A percentile compares a stretch with the other conserved stretches of the same genome.
Conservation (phyloP, 1,139 yeast species). For the Candida buenavistaensis region DNA sequence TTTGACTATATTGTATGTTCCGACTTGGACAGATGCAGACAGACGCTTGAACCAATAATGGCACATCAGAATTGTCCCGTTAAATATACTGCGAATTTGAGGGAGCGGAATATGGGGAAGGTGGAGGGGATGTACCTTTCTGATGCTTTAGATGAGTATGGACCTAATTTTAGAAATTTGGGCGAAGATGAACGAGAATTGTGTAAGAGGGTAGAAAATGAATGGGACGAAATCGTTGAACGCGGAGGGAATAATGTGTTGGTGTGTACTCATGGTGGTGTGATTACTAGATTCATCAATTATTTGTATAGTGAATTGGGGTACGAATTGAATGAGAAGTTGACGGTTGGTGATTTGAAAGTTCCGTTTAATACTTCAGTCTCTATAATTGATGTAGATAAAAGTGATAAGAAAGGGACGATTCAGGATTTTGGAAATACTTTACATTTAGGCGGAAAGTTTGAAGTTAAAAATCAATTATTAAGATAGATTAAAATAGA, state of each 20-base stretch:
- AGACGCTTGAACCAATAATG: constrained; percentile 46
- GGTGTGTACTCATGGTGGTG: constrained; percentile 86
- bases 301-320: constrained; percentile 39
- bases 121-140: constrained; percentile 67
- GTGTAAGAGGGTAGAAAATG: constrained; percentile 47
- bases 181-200: constrained; percentile 58
- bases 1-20: constrained; percentile 58
- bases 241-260: constrained; percentile 49
- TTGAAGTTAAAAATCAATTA: constrained; percentile 51
- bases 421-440: constrained; percentile 61
- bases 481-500: constrained; percentile 33
- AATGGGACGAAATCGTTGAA: constrained; percentile 45
- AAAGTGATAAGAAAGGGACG: constrained; percentile 31
- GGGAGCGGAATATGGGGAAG: constrained; percentile 82
- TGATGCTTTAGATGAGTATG: constrained; percentile 58
- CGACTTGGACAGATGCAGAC: constrained; percentile 61
- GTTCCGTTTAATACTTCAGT: constrained; percentile 77
- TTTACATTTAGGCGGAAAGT: constrained; percentile 59
- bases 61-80: constrained; percentile 21
- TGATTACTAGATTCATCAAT: constrained; percentile 61
- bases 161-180: constrained; percentile 37
- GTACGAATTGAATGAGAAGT: constrained; percentile 36
- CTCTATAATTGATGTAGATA: constrained; percentile 58
- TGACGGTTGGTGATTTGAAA: constrained; percentile 44
- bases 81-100: constrained; percentile 39